A percentile compares a stretch with the other conserved stretches of the same genome.
These are phyloP conservation scores for Lipomyces yarrowii DNA, from an alignment of 1,139 yeast species.

Conservation along the genomic window DNA sequence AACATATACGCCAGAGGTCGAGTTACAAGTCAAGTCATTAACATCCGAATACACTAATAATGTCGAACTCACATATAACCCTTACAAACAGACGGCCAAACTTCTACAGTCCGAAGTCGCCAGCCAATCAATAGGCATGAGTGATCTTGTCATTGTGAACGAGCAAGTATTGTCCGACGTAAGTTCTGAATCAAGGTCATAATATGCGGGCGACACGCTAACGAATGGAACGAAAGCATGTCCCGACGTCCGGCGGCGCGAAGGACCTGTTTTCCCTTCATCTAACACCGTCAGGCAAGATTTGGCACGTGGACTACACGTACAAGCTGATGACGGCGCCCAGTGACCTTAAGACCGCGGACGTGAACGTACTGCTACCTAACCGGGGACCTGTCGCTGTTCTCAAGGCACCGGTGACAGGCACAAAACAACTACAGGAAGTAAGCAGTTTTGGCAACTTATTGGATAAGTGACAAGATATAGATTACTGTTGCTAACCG, in stretches of 20 bases:
- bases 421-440: conserved; percentile 8
- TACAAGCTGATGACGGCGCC: neutral
- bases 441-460: conserved; percentile 8
- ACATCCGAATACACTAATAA: neutral
- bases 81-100: neutral
- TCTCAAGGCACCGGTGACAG: conserved; percentile 18
- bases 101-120: neutral
- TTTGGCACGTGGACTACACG: conserved; percentile 25
- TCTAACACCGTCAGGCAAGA: conserved; percentile 11
- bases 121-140: neutral
- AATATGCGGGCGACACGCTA: neutral
- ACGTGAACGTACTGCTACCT: conserved; percentile 3
- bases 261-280: conserved; percentile 16
- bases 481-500: neutral
- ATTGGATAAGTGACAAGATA: neutral
- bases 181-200: neutral
- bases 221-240: neutral
- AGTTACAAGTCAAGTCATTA: neutral
- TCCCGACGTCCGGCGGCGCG: neutral
- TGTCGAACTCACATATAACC: conserved; percentile 3
- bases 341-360: neutral
- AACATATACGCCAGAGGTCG: neutral
- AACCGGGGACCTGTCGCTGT: conserved; percentile 16
- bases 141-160: conserved; percentile 4
- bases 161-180: conserved; percentile 7